These are phyloP conservation scores for Bonia amplexicaulis DNA, from an alignment of 176 grass and related monocot species.

Conservation along the genomic window DNA sequence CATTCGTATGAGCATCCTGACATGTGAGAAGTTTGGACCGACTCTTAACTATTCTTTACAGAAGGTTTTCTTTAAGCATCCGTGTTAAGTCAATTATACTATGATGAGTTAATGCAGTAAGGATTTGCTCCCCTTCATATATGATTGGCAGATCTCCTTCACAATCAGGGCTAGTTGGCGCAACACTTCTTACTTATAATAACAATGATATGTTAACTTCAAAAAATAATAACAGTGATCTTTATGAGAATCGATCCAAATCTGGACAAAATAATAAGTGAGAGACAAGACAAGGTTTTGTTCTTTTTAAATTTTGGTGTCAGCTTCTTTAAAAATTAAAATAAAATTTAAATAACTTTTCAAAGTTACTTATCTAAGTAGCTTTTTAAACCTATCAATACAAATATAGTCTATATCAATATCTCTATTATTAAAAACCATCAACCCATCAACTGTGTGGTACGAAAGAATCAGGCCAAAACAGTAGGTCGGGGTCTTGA, in stretches of 20 bases:
- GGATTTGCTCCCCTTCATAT: neutral
- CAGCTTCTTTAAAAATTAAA: rapidly evolving
- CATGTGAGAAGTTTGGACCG: neutral
- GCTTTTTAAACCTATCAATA: too few relatives aligned
- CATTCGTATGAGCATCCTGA: neutral
- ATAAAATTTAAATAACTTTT: too few relatives aligned
- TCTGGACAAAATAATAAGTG: neutral
- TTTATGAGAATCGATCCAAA: neutral
- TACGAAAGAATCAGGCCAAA: too few relatives aligned
- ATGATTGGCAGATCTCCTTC: too few relatives aligned
- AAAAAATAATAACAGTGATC: neutral
- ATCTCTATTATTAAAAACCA: too few relatives aligned
- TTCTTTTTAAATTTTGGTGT: too few relatives aligned
- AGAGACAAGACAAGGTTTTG: neutral
- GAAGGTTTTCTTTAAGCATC: neutral
- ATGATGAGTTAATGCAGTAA: neutral
- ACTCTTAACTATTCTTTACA: neutral
- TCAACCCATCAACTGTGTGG: too few relatives aligned
- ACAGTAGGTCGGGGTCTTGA: neutral
- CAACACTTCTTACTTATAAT: neutral
- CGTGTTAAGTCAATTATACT: neutral
- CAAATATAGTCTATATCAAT: rapidly evolving
- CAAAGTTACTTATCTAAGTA: too few relatives aligned
- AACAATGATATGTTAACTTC: neutral
- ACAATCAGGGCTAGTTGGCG: neutral